A percentile compares a stretch with the other conserved stretches of the same genome.
These are phyloP conservation scores for Thoreauomyces humboldtii DNA, from an alignment of 192 early-diverging fungal genomes.

Conservation along the genomic window DNA sequence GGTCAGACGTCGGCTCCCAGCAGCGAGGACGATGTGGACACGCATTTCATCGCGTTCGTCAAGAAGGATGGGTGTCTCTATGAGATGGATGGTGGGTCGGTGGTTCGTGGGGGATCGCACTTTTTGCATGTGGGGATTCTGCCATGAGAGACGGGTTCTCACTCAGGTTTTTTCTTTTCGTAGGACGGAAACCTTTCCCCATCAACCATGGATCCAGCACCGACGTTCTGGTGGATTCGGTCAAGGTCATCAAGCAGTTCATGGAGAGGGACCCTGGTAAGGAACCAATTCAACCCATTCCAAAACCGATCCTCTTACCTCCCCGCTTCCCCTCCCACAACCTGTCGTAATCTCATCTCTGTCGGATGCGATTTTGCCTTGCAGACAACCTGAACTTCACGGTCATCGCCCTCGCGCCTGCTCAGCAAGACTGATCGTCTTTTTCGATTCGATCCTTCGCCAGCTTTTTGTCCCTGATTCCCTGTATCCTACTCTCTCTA, in stretches of 20 bases:
- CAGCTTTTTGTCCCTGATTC: no score
- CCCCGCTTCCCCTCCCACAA: no score
- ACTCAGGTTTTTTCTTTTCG: not conserved
- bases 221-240: constrained; percentile 59
- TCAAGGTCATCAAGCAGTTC: constrained; percentile 60
- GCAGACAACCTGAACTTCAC: constrained; percentile 60
- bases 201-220: constrained; percentile 75
- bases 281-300: no score
- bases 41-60: constrained; percentile 89
- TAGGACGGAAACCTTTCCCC: constrained; percentile 69
- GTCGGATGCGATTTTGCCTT: no score
- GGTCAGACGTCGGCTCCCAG: constrained; percentile 71
- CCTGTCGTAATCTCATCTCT: no score
- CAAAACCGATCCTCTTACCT: no score
- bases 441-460: no score
- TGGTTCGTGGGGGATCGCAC: not conserved
- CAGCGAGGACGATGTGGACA: constrained; percentile 72
- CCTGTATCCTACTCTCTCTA: no score
- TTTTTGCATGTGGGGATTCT: not conserved
- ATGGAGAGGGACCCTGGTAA: constrained; percentile 61
- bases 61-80: constrained; percentile 72
- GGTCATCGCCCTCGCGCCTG: constrained; percentile 54
- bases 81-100: constrained; percentile 73
- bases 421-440: no score
- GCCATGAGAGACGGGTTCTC: no score